Evolutionary conservation across 2,329 filamentous ascomycete species (phyloP).

Genomic region (Ambrosiella beaveri): DNA sequence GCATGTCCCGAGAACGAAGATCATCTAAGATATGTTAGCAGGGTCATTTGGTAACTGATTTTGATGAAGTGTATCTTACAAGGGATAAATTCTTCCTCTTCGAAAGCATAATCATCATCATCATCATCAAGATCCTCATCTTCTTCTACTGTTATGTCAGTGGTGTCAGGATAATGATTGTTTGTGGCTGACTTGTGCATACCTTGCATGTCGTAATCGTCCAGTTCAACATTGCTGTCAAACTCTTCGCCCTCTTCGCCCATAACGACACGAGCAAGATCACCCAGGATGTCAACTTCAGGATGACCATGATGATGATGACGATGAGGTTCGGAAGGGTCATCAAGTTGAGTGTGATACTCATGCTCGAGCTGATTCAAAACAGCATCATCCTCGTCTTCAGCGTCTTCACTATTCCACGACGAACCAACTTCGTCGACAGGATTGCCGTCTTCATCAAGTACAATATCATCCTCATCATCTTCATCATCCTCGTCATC

Average conservation of each 20-base stretch:
- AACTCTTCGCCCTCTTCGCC: constrained; percentile 29
- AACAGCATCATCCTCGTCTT: constrained; percentile 34
- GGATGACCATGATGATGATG: constrained; percentile 9
- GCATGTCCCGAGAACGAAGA: constrained; percentile 21
- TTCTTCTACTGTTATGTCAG: constrained; percentile 22
- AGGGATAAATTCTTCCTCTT: constrained; percentile 33
- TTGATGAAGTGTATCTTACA: constrained; percentile 25
- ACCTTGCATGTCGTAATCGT: neutral
- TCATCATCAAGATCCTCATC: constrained; percentile 51
- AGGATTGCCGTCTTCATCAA: constrained; percentile 33
- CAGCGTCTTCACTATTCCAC: constrained; percentile 43
- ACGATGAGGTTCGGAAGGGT: constrained; percentile 21
- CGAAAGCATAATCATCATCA: constrained; percentile 47
- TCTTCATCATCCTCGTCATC: constrained; percentile 35
- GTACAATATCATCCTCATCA: constrained; percentile 29
- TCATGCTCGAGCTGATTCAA: constrained; percentile 38
- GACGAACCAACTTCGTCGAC: constrained; percentile 33
- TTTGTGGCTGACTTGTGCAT: constrained; percentile 13
- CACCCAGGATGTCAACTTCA: constrained; percentile 26
- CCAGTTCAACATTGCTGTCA: constrained; percentile 26
- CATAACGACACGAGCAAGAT: constrained; percentile 39
- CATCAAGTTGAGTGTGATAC: constrained; percentile 32
- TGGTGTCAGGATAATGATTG: constrained; percentile 12
- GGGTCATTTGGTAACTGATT: neutral
- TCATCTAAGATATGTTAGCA: constrained; percentile 12